phyloP scores from a whole-genome alignment of 2,329 filamentous ascomycete species.

The Pseudocercospora crystallina region DNA sequence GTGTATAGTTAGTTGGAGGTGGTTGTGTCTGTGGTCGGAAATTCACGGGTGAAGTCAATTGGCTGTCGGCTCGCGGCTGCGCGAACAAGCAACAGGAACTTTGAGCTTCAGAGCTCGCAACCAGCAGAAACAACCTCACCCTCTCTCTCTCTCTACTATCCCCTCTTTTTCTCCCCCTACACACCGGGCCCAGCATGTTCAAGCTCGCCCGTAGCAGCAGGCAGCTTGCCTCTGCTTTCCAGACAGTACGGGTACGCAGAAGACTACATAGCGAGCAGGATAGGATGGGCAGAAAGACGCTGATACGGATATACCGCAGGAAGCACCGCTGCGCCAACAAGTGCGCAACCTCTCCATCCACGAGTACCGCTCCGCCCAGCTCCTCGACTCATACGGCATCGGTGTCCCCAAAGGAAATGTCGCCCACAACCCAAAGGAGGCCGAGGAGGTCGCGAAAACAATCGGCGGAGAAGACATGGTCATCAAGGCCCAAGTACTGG shows the following conservation, averaged over 20 bases:
- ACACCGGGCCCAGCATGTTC: conserved; percentile 62
- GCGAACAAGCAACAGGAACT: conserved; percentile 2
- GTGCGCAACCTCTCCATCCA: conserved; percentile 90
- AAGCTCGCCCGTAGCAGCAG: conserved; percentile 75
- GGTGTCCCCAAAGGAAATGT: conserved; percentile 88
- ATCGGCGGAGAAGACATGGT: conserved; percentile 95
- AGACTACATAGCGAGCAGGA: neutral
- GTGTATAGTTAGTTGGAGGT: neutral
- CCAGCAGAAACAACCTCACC: conserved; percentile 9
- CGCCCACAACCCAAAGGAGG: conserved; percentile 79
- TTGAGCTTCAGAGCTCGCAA: conserved; percentile 15
- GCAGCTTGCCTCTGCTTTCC: conserved; percentile 76
- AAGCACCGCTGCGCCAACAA: conserved; percentile 64
- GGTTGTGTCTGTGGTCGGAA: neutral
- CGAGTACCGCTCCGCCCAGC: conserved; percentile 94
- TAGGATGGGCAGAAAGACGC: conserved; percentile 11
- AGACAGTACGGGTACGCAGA: conserved; percentile 66
- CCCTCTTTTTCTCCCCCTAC: conserved; percentile 4
- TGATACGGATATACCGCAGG: too few species aligned
- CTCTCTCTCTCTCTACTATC: neutral
- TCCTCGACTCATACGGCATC: conserved; percentile 88
- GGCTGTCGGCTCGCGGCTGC: conserved; percentile 7
- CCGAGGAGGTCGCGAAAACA: conserved; percentile 84
- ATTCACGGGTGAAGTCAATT: conserved; percentile 8
- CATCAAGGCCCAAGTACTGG: conserved; percentile 98